Evolutionary conservation across 2,329 filamentous ascomycete species (phyloP).

Genomic region (Epicoccum sorghinum): DNA sequence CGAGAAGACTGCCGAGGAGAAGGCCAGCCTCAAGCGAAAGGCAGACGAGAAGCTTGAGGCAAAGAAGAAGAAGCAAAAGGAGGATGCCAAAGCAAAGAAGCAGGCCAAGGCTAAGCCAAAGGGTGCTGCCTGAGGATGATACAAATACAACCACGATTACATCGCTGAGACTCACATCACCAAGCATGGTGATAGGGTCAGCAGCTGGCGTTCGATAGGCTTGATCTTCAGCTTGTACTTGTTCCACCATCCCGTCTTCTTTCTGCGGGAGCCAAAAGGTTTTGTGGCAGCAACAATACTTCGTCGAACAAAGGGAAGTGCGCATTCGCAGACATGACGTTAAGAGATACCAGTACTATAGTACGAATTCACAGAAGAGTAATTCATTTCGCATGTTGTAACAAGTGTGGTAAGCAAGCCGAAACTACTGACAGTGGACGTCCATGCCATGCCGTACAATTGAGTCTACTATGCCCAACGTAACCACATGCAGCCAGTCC

Average conservation of each 20-base stretch:
- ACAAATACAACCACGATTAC: neutral
- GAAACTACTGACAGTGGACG: too few relatives aligned
- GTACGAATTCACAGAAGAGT: neutral
- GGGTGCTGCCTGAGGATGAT: conserved; percentile 14
- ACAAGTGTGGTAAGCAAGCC: too few relatives aligned
- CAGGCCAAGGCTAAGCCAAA: conserved; percentile 82
- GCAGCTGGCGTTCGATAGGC: conserved; percentile 4
- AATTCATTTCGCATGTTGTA: too few relatives aligned
- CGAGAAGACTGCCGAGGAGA: conserved; percentile 85
- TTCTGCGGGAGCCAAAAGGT: too few relatives aligned
- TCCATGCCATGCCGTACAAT: too few relatives aligned
- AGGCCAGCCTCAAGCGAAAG: conserved; percentile 87
- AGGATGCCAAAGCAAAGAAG: conserved; percentile 94
- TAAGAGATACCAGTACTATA: neutral
- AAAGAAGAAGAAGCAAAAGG: conserved; percentile 94
- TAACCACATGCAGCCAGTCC: too few relatives aligned
- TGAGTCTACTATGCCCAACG: too few relatives aligned
- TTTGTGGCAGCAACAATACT: too few relatives aligned
- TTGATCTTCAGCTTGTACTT: too few relatives aligned
- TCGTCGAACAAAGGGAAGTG: too few relatives aligned
- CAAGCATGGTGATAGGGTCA: too few relatives aligned
- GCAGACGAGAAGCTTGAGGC: conserved; percentile 89
- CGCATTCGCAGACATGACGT: neutral
- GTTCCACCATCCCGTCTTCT: too few relatives aligned
- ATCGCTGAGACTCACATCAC: neutral